Evolutionary conservation across 2,329 filamentous ascomycete species (phyloP).

Genomic region (Pleoardoris graminearum): DNA sequence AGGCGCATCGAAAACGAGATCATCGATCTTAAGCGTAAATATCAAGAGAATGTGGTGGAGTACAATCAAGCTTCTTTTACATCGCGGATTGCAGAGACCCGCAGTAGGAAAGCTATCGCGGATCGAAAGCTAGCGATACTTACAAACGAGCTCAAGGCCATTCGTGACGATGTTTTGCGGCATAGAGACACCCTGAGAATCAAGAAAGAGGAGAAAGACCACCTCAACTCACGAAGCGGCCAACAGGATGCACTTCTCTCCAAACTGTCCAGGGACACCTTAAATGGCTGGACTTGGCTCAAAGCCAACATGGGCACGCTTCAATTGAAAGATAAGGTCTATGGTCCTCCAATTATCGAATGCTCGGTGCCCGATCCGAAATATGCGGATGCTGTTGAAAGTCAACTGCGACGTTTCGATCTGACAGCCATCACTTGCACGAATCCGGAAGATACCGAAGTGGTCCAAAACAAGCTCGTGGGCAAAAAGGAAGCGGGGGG

Average conservation of each 20-base stretch:
- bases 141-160: constrained; percentile 42
- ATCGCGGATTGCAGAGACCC: constrained; percentile 67
- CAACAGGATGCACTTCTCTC: constrained; percentile 63
- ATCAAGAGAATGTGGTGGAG: constrained; percentile 64
- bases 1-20: constrained; percentile 55
- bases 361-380: constrained; percentile 76
- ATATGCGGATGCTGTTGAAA: constrained; percentile 66
- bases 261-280: constrained; percentile 64
- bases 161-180: constrained; percentile 13
- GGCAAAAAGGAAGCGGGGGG: constrained; percentile 36
- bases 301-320: constrained; percentile 62
- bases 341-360: constrained; percentile 77
- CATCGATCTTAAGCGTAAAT: constrained; percentile 63
- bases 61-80: constrained; percentile 75
- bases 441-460: constrained; percentile 72
- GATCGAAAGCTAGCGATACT: constrained; percentile 49
- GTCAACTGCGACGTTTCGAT: constrained; percentile 57
- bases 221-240: constrained; percentile 43
- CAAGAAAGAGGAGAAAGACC: constrained; percentile 35
- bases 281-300: constrained; percentile 79
- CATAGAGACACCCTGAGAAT: constrained; percentile 10
- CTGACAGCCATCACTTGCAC: constrained; percentile 73
- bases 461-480: constrained; percentile 68
- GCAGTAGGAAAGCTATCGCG: constrained; percentile 53
- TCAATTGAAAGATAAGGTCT: constrained; percentile 74